Evolutionary conservation across 2,329 filamentous ascomycete genomes (phyloP).

Genomic region (Diaporthe sp.): DNA sequence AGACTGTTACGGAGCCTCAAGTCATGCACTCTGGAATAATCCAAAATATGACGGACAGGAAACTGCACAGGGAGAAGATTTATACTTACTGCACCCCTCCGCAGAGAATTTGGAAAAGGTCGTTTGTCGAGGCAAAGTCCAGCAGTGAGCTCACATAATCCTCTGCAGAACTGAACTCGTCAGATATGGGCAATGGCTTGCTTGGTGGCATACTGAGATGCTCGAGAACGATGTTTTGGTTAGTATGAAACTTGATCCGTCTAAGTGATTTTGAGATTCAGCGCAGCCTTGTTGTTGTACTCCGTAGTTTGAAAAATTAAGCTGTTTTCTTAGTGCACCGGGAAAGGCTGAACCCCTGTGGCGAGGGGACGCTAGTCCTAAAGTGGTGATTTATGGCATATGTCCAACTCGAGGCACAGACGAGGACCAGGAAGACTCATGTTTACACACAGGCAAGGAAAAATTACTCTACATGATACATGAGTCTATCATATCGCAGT

Average conservation of each 20-base stretch:
- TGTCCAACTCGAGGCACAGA: neutral
- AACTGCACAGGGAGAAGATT: no score
- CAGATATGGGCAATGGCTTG: constrained; percentile 76
- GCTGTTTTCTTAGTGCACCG: constrained; percentile 8
- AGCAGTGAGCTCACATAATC: constrained; percentile 85
- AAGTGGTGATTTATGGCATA: neutral
- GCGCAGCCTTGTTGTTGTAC: neutral
- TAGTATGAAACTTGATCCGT: neutral
- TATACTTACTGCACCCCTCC: constrained; percentile 81
- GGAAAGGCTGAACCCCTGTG: constrained; percentile 1
- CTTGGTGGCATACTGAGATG: constrained; percentile 60
- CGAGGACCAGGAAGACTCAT: neutral
- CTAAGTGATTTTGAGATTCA: neutral
- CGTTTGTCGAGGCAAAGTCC: constrained; percentile 79
- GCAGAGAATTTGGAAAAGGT: constrained; percentile 88
- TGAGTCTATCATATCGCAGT: neutral
- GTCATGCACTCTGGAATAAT: no score
- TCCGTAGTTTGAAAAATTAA: neutral
- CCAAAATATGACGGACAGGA: no score
- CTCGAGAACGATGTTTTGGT: neutral
- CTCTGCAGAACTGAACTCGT: constrained; percentile 79
- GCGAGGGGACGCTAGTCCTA: neutral
- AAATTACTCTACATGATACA: no score
- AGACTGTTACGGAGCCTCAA: no score
- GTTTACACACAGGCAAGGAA: neutral